phyloP scores from a whole-genome alignment of 768 basidiomycete genomes.

The Naganishia randhawae region DNA sequence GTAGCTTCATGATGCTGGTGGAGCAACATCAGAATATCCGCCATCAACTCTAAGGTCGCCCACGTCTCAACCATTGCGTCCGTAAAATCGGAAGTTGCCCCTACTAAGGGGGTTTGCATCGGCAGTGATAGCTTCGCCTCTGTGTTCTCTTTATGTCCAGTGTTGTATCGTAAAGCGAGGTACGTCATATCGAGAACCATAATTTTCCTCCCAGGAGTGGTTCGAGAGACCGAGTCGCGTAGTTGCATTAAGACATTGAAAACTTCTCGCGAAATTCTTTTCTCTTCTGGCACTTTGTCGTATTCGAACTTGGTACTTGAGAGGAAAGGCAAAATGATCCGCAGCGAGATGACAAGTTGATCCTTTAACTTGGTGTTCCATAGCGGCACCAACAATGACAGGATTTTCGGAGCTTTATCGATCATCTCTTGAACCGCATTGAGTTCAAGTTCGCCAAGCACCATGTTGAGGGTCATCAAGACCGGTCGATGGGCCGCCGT shows the following conservation, averaged over 20 bases:
- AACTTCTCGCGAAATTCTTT: slow-evolving; percentile 13
- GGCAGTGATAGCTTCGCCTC: neutral
- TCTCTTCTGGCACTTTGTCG: slow-evolving; percentile 32
- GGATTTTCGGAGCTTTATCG: slow-evolving; percentile 61
- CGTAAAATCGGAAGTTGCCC: slow-evolving; percentile 51
- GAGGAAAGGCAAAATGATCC: slow-evolving; percentile 69
- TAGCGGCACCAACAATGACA: slow-evolving; percentile 63
- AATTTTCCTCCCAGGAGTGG: neutral
- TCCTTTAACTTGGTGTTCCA: slow-evolving; percentile 65
- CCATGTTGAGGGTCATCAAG: slow-evolving; percentile 63
- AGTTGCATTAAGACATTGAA: slow-evolving; percentile 5
- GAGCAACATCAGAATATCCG: slow-evolving; percentile 71
- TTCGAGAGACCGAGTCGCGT: slow-evolving; percentile 1
- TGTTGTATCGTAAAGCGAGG: neutral
- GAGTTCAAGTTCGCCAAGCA: slow-evolving; percentile 70
- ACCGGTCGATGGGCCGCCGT: slow-evolving; percentile 76
- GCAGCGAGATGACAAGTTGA: slow-evolving; percentile 68
- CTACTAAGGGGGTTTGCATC: slow-evolving; percentile 4
- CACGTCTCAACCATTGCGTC: slow-evolving; percentile 54
- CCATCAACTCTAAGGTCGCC: slow-evolving; percentile 73
- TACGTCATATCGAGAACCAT: slow-evolving; percentile 5
- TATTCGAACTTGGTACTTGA: slow-evolving; percentile 44
- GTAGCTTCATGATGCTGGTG: slow-evolving; percentile 32
- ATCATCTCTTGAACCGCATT: slow-evolving; percentile 65
- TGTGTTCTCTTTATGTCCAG: neutral